Evolutionary conservation across 352 stramenopile genomes (phyloP), one percentile per base, ranked within the genome.

Genomic region (Phytopythium ostracodes): DNA sequence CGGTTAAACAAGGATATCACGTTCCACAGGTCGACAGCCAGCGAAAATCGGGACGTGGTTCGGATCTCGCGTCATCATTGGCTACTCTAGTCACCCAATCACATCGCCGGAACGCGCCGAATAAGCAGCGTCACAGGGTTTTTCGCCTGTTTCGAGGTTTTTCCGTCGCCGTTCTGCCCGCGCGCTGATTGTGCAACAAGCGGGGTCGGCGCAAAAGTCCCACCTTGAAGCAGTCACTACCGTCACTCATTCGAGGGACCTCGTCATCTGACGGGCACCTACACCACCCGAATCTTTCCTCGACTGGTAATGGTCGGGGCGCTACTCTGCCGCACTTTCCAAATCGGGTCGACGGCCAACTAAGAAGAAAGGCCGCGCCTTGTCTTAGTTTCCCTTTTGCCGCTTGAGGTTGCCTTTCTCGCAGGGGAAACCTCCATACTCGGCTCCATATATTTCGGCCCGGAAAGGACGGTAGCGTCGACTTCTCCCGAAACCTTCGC

Each of bases 41-140:
- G 7, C 12, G 4, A 50, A 57, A 57, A 57, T 57, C 29, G 31
- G 47, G 53, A 66, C 59, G 64, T 70, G 54, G 60, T 43, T 27
- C 17, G 5, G 33, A 70, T 66, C 22, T 47, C 8, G 60, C 44
- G n/a, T 15, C 42, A 11, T 27, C 27, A 71, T 71, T 71, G 65
- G 65, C 20, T 43, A 12, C 17, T 25, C 27, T 11, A 9, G 18
- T 46, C n/a, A 12, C 3, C 65, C 65, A 71, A 71, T 71, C 65
- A 63, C 15, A 36, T 24, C 33, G 24, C 43, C 24, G 25, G 44
- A 56, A 31, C 18, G 17, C 42, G 58, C 18, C 7, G 43, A 61
- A 58, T 68, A 20, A 50, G 38, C 52, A 36, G 18, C 29, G 29
- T 27, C 11, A 35, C 36, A 9, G 50, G 35, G 53, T 46, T 57